A percentile compares a stretch with the other conserved stretches of the same genome.
These are phyloP conservation scores for Zasmidium citrigriseum DNA, from an alignment of 2,329 filamentous ascomycete genomes.

Conservation along the genomic window DNA sequence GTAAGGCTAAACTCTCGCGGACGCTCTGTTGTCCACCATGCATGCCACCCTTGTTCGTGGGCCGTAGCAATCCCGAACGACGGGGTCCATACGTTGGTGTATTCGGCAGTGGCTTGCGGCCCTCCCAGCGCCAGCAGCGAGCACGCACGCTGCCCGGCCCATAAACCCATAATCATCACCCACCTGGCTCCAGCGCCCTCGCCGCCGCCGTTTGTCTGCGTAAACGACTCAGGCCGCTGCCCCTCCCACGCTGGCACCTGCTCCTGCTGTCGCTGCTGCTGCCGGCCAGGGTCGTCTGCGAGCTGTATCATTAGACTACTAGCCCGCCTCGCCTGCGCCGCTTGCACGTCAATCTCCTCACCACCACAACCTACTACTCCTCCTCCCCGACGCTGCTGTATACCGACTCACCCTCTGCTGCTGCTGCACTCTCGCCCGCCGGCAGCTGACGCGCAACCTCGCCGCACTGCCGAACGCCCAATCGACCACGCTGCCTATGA, in stretches of 20 bases:
- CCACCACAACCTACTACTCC: neutral
- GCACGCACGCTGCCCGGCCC: neutral
- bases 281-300: neutral
- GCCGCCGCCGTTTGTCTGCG: conserved; percentile 5
- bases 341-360: neutral
- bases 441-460: conserved; percentile 6
- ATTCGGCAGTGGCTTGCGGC: conserved; percentile 11
- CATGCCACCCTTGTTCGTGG: conserved; percentile 5
- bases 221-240: conserved; percentile 6
- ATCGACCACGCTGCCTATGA: neutral
- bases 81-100: conserved; percentile 3
- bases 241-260: too few species aligned
- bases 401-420: neutral
- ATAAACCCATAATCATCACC: neutral
- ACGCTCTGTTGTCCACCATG: neutral
- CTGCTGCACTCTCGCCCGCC: neutral
- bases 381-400: neutral
- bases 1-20: conserved; percentile 7
- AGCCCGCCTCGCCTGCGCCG: neutral
- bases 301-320: conserved; percentile 3
- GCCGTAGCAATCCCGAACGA: conserved; percentile 12
- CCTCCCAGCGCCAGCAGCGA: neutral
- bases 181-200: neutral
- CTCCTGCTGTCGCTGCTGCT: neutral
- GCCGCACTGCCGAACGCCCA: conserved; percentile 14